phyloP scores from a whole-genome alignment of 1,284 basidiomycete species.

The Cerioporus squamosus region DNA sequence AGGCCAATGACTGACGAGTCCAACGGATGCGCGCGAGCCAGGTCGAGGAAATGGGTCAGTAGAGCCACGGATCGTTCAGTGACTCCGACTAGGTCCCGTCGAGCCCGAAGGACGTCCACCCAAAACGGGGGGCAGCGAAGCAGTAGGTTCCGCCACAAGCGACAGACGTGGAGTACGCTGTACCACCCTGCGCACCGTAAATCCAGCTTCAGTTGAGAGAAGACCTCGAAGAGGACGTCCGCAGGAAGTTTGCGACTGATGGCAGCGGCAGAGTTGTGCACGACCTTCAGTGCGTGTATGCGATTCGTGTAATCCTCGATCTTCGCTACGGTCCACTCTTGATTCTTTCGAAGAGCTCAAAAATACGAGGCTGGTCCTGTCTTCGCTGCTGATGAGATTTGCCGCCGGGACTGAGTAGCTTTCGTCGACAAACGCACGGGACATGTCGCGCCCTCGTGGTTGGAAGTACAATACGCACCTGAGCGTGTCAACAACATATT shows the following conservation, averaged over 20 bases:
- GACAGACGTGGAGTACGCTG: not conserved
- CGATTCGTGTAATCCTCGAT: not conserved
- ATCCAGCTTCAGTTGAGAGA: not conserved
- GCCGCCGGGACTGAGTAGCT: not conserved
- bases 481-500: too few relatives aligned
- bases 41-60: not conserved
- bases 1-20: too few relatives aligned
- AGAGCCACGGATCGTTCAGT: not conserved
- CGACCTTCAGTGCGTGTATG: not conserved
- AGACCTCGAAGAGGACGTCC: not conserved
- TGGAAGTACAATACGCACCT: too few relatives aligned
- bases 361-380: not conserved
- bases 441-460: too few relatives aligned
- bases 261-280: not conserved
- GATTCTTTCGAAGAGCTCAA: not conserved
- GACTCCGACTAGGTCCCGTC: not conserved
- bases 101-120: not conserved
- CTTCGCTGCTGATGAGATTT: not conserved
- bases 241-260: not conserved
- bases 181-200: not conserved
- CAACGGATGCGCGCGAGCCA: not conserved
- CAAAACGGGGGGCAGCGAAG: not conserved
- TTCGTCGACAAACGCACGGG: not conserved
- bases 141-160: not conserved
- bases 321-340: not conserved